These are phyloP conservation scores for Mycena vulgaris DNA, from an alignment of 768 basidiomycete species.

Conservation along the genomic window DNA sequence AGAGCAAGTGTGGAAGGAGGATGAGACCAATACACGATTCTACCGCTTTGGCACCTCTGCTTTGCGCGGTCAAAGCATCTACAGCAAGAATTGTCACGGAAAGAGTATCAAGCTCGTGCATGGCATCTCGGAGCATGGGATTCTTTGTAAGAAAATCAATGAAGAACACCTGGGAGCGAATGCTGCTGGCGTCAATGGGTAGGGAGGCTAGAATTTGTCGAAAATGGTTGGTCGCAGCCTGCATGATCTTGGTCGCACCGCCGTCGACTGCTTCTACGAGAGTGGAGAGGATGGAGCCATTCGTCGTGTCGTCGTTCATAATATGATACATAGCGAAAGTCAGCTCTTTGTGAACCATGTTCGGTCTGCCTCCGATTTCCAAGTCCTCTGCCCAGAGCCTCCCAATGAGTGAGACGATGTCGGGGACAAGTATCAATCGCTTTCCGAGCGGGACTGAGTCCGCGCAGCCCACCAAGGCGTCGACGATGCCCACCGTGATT, in stretches of 20 bases:
- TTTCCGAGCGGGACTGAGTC: conserved; percentile 30
- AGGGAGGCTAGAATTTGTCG: conserved; percentile 17
- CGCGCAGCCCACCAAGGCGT: conserved; percentile 28
- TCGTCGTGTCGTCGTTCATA: conserved; percentile 21
- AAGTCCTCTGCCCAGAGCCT: conserved; percentile 31
- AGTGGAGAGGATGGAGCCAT: conserved; percentile 22
- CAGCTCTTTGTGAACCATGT: conserved; percentile 31
- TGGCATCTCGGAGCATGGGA: conserved; percentile 17
- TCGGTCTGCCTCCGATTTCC: conserved; percentile 16
- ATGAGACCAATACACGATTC: conserved; percentile 11
- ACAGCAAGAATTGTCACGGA: conserved; percentile 6
- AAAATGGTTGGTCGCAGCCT: conserved; percentile 20
- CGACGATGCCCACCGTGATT: conserved; percentile 24
- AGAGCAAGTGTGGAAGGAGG: conserved; percentile 25
- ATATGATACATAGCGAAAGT: conserved; percentile 29
- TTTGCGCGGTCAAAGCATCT: conserved; percentile 12
- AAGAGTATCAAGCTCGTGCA: conserved; percentile 28
- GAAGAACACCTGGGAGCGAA: conserved; percentile 10
- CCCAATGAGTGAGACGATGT: conserved; percentile 26
- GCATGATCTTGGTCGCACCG: conserved; percentile 25
- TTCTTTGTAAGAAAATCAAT: conserved; percentile 19
- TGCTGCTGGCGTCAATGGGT: background rate
- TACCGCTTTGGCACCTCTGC: background rate
- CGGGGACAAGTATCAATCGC: conserved; percentile 21
- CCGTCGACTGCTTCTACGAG: conserved; percentile 22